A percentile compares a stretch with the other conserved stretches of the same genome.
Evolutionary conservation across 306 rosid species (phyloP).

Genomic region (Trichosanthes cucumerina): DNA sequence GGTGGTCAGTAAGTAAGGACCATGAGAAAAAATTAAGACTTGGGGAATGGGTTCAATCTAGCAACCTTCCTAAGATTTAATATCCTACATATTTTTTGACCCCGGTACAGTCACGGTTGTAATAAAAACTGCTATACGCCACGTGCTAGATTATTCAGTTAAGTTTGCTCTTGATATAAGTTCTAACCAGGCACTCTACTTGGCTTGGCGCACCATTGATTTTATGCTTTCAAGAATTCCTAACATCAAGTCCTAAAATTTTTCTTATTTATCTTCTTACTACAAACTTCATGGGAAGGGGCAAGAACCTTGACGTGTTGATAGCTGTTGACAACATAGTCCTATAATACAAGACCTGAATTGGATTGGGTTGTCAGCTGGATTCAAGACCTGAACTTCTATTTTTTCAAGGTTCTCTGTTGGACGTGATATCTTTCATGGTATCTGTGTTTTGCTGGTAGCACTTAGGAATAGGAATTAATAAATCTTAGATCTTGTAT

Average conservation of each 20-base stretch:
- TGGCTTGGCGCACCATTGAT: too few species aligned
- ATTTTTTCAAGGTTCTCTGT: background rate
- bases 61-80: too few species aligned
- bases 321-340: background rate
- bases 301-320: background rate
- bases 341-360: background rate
- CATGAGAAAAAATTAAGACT: too few species aligned
- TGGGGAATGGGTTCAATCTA: too few species aligned
- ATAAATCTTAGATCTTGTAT: background rate
- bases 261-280: background rate
- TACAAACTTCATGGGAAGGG: background rate
- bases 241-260: background rate
- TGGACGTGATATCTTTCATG: background rate
- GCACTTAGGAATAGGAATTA: background rate
- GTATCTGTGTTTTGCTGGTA: background rate
- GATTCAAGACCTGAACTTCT: background rate
- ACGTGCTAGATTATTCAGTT: background rate
- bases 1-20: too few species aligned
- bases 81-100: too few species aligned
- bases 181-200: background rate
- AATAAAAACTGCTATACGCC: background rate
- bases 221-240: background rate
- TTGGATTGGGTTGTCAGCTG: background rate
- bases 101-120: too few species aligned
- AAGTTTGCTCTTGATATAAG: background rate